Conservation (phyloP, 331 rosid genomes). For the Ulmus americana region DNA sequence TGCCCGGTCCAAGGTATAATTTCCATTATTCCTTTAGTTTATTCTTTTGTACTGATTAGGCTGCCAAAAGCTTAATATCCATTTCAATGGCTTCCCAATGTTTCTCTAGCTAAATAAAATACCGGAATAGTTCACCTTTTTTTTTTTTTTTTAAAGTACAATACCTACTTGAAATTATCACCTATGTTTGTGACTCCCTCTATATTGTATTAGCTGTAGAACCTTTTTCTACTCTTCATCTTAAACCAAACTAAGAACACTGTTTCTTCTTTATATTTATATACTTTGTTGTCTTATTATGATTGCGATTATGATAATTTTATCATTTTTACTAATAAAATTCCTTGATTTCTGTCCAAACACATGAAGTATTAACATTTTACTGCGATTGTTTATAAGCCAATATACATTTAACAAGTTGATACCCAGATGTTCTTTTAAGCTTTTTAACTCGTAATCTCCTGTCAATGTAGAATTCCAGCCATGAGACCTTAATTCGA, state of each 20-base stretch:
- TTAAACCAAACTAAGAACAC: no score
- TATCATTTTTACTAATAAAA: no score
- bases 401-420: neutral
- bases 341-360: no score
- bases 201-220: no score
- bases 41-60: neutral
- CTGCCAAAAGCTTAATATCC: neutral
- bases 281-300: neutral
- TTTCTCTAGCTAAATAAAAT: no score
- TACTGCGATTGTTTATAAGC: neutral
- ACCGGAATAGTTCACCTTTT: no score
- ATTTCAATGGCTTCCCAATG: neutral
- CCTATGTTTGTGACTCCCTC: no score
- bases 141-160: no score
- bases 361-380: neutral
- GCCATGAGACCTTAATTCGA: slow-evolving; percentile 22
- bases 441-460: neutral
- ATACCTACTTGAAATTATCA: no score
- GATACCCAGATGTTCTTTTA: neutral
- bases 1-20: slow-evolving; percentile 20
- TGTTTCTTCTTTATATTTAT: no score
- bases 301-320: neutral
- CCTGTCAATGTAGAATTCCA: slow-evolving; percentile 19
- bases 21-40: neutral
- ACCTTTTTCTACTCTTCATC: no score